These are phyloP conservation scores for Huntiella moniliformis DNA, from an alignment of 2,329 filamentous ascomycete species.

Conservation along the genomic window DNA sequence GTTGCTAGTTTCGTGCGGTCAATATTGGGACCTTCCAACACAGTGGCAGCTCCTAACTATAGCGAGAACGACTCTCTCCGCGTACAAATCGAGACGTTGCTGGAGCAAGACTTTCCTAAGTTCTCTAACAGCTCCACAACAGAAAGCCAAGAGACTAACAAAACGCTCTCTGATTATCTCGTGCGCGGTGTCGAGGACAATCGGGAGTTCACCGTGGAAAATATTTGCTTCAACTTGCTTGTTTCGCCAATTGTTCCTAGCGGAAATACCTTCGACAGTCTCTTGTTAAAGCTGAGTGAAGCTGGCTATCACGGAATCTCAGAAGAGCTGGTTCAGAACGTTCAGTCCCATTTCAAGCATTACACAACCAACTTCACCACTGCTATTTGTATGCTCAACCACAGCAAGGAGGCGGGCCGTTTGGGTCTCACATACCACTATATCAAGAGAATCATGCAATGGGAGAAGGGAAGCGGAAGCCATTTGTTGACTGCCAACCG, in stretches of 20 bases:
- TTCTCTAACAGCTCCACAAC: neutral
- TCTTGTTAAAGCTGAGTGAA: slow-evolving; percentile 47
- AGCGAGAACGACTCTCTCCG: slow-evolving; percentile 1
- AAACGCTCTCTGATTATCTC: slow-evolving; percentile 7
- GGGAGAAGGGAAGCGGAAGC: too few relatives aligned
- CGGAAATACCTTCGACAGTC: slow-evolving; percentile 50
- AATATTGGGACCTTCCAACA: slow-evolving; percentile 7
- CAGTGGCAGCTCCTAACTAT: neutral
- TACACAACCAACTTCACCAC: slow-evolving; percentile 7
- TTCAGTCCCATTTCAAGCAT: slow-evolving; percentile 10
- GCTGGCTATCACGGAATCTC: slow-evolving; percentile 30
- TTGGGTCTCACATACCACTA: slow-evolving; percentile 9
- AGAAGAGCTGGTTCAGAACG: slow-evolving; percentile 22
- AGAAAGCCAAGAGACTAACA: slow-evolving; percentile 2
- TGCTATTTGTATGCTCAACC: slow-evolving; percentile 7
- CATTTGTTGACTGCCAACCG: neutral
- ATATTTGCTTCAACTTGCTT: slow-evolving; percentile 48
- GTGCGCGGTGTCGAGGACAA: slow-evolving; percentile 5
- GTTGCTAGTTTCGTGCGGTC: slow-evolving; percentile 9
- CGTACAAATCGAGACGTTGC: slow-evolving; percentile 5
- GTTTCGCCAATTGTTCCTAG: slow-evolving; percentile 41
- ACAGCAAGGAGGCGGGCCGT: slow-evolving; percentile 9
- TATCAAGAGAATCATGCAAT: neutral
- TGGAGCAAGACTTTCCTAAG: slow-evolving; percentile 8
- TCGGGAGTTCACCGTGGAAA: slow-evolving; percentile 17